A percentile compares a stretch with the other conserved stretches of the same genome.
Evolutionary conservation across 805 yeast species (phyloP).

Genomic region (Hanseniaspora taiwanica): DNA sequence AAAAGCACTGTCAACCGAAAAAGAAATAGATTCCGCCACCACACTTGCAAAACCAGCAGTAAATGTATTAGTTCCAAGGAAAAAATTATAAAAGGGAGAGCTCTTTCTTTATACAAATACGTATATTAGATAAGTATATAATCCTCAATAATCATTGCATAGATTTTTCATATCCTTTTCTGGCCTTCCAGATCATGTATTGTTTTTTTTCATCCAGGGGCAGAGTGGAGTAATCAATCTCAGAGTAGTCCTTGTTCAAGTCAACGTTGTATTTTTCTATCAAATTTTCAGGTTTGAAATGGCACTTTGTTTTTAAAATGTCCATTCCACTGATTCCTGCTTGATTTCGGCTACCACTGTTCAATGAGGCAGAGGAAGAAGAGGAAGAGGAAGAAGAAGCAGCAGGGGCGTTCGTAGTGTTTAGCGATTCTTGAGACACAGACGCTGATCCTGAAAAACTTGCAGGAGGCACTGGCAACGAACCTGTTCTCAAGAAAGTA

Average conservation of each 20-base stretch:
- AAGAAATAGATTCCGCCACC: too few relatives aligned
- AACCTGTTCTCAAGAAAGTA: conserved; percentile 46
- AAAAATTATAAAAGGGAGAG: conserved; percentile 3
- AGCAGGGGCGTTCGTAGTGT: too few relatives aligned
- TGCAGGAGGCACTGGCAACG: conserved; percentile 44
- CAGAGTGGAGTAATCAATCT: conserved; percentile 8
- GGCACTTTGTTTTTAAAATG: conserved; percentile 18
- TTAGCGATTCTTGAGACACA: too few relatives aligned
- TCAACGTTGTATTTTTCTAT: conserved; percentile 16
- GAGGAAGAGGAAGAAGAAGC: background rate
- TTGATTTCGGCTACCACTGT: too few relatives aligned
- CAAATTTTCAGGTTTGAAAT: conserved; percentile 21
- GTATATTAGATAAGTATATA: background rate
- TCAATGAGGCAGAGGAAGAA: background rate
- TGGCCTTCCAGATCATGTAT: conserved; percentile 44
- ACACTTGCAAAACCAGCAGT: conserved; percentile 2
- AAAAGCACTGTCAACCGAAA: background rate
- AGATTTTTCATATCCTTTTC: conserved; percentile 36
- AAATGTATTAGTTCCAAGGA: conserved; percentile 10
- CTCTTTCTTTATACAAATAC: background rate
- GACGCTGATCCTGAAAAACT: conserved; percentile 13
- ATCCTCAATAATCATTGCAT: background rate
- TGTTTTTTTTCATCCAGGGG: conserved; percentile 20
- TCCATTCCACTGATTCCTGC: background rate
- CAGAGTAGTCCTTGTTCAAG: conserved; percentile 12